Evolutionary conservation across 2,329 filamentous ascomycete genomes (phyloP).

Genomic region (Fusarium azukiicola): DNA sequence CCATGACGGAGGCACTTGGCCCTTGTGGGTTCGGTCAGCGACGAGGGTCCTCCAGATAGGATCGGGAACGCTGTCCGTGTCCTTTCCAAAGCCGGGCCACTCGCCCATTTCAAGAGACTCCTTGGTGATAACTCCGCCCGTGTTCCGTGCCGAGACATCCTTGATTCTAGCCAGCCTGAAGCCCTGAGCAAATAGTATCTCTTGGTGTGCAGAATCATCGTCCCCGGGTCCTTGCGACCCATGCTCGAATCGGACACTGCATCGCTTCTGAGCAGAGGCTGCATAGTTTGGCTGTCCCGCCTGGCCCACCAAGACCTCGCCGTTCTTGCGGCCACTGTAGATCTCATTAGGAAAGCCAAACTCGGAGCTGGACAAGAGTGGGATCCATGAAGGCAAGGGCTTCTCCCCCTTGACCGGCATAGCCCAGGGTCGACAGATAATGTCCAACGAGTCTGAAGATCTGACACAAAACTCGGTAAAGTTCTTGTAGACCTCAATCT

Average conservation of each 20-base stretch:
- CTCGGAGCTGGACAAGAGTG: neutral
- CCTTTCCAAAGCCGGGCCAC: neutral
- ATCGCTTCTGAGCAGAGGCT: neutral
- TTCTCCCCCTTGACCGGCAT: neutral
- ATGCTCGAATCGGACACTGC: neutral
- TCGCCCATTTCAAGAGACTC: neutral
- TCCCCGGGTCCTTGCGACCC: neutral
- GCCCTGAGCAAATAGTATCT: neutral
- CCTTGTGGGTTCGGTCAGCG: neutral
- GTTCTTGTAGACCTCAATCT: conserved; percentile 6
- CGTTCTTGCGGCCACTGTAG: neutral
- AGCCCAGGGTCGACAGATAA: conserved; percentile 1
- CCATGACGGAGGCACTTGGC: neutral
- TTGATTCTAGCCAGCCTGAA: neutral
- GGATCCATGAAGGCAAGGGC: neutral
- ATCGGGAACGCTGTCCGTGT: conserved; percentile 2
- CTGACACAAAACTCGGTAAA: neutral
- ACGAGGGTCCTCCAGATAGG: neutral
- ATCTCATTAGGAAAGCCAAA: neutral
- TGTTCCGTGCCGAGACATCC: neutral
- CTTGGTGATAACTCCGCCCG: neutral
- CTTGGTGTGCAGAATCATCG: neutral
- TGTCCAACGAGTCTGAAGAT: neutral
- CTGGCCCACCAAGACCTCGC: neutral
- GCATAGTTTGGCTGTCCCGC: neutral